Percentiles rank a stretch among this genome's conserved stretches.
phyloP scores from a whole-genome alignment of 2,329 filamentous ascomycete species.

The Fusarium caatingaense region DNA sequence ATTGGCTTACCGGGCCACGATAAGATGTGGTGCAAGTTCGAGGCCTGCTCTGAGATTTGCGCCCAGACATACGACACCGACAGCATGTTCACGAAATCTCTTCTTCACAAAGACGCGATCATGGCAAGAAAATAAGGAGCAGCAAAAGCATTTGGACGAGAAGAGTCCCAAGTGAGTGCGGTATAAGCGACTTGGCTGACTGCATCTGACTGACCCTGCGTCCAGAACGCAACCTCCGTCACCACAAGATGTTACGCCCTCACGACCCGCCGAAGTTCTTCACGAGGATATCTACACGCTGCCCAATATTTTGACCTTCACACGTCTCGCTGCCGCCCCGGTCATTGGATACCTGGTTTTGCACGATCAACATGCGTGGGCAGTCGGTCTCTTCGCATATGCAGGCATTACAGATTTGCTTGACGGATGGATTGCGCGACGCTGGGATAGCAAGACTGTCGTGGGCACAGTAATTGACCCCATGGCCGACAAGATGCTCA shows the following conservation, averaged over 20 bases:
- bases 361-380: constrained; percentile 81
- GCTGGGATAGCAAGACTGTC: constrained; percentile 89
- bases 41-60: constrained; percentile 20
- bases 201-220: constrained; percentile 3
- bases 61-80: constrained; percentile 6
- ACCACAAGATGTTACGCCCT: neutral
- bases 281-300: constrained; percentile 95
- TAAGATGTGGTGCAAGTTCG: constrained; percentile 14
- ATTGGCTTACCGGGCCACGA: constrained; percentile 26
- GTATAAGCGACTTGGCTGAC: neutral
- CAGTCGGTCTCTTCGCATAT: constrained; percentile 89
- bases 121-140: constrained; percentile 33
- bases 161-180: constrained; percentile 11
- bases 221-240: constrained; percentile 13
- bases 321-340: constrained; percentile 84
- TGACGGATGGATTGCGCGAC: constrained; percentile 92
- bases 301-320: constrained; percentile 93
- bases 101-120: constrained; percentile 42
- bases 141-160: constrained; percentile 18
- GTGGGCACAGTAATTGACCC: constrained; percentile 95
- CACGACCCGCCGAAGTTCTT: constrained; percentile 21
- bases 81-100: constrained; percentile 16
- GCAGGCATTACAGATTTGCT: constrained; percentile 91
- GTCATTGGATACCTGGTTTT: constrained; percentile 90
- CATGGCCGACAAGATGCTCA: constrained; percentile 95